phyloP scores from a whole-genome alignment of 208 protist species.

The Trypanosoma scelopori region DNA sequence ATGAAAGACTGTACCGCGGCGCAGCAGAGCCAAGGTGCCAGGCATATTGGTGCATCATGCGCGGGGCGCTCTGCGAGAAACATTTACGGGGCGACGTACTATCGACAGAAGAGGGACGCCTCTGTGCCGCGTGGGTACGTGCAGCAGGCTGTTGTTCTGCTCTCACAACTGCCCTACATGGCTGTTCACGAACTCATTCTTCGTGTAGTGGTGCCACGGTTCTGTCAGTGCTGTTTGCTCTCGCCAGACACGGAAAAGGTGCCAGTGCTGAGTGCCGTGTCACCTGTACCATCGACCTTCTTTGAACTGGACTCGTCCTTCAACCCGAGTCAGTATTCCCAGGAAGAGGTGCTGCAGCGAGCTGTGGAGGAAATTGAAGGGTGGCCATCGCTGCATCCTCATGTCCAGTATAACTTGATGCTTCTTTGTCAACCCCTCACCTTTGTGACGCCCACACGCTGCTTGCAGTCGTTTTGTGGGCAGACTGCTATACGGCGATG shows the following conservation, averaged over 20 bases:
- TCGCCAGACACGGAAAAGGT: constrained; percentile 75
- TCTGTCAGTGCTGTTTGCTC: constrained; percentile 77
- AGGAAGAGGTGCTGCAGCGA: constrained; percentile 61
- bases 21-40: constrained; percentile 6
- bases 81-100: constrained; percentile 79
- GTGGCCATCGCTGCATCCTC: constrained; percentile 82
- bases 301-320: constrained; percentile 70
- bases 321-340: constrained; percentile 64
- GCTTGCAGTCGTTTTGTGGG: constrained; percentile 25
- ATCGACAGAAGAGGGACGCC: constrained; percentile 78
- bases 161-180: constrained; percentile 75
- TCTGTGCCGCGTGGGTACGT: constrained; percentile 81
- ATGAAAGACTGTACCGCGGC: constrained; percentile 58
- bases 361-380: constrained; percentile 62
- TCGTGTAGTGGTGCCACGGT: constrained; percentile 73
- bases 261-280: constrained; percentile 60
- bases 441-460: constrained; percentile 69
- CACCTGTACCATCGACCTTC: constrained; percentile 52
- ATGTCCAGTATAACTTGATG: constrained; percentile 65
- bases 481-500: not conserved
- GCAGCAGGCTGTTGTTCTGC: constrained; percentile 83
- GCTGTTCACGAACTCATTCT: constrained; percentile 81
- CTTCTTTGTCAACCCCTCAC: constrained; percentile 68
- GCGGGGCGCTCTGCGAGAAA: constrained; percentile 28
- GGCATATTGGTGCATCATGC: constrained; percentile 19